These are phyloP conservation scores for Aspergillus ellipticus DNA, from an alignment of 495 filamentous ascomycete genomes.

Conservation along the genomic window DNA sequence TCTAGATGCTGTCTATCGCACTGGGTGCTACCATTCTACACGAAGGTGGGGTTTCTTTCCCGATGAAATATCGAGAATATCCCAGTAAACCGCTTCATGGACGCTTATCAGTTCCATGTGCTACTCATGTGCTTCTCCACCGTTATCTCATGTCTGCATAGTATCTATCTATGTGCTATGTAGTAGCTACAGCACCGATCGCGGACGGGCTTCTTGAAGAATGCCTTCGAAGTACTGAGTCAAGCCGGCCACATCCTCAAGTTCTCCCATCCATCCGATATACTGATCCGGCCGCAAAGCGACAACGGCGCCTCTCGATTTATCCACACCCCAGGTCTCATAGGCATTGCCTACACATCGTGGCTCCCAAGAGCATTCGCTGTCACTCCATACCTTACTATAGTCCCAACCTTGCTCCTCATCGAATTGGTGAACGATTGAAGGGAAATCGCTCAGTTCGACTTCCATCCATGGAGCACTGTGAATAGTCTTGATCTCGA, in stretches of 20 bases:
- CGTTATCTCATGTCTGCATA: no score
- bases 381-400: conserved; percentile 62
- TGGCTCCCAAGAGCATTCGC: conserved; percentile 54
- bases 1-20: no score
- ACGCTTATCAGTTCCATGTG: neutral
- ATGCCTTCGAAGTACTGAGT: conserved; percentile 29
- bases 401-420: conserved; percentile 56
- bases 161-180: no score
- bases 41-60: no score
- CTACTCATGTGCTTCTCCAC: no score
- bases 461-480: conserved; percentile 44
- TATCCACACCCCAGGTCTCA: conserved; percentile 57
- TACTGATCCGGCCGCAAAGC: conserved; percentile 61
- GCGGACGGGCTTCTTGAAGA: conserved; percentile 2
- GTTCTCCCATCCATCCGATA: conserved; percentile 55
- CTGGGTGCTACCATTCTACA: no score
- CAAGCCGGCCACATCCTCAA: conserved; percentile 49
- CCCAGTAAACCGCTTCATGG: neutral
- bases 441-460: conserved; percentile 56
- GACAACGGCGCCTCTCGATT: conserved; percentile 55
- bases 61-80: neutral
- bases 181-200: neutral
- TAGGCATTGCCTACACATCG: conserved; percentile 55
- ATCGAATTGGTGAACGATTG: conserved; percentile 52
- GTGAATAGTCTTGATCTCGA: conserved; percentile 59